These are phyloP conservation scores for Citrus mangshanensis DNA, from an alignment of 345 rosid genomes.

Conservation along the genomic window DNA sequence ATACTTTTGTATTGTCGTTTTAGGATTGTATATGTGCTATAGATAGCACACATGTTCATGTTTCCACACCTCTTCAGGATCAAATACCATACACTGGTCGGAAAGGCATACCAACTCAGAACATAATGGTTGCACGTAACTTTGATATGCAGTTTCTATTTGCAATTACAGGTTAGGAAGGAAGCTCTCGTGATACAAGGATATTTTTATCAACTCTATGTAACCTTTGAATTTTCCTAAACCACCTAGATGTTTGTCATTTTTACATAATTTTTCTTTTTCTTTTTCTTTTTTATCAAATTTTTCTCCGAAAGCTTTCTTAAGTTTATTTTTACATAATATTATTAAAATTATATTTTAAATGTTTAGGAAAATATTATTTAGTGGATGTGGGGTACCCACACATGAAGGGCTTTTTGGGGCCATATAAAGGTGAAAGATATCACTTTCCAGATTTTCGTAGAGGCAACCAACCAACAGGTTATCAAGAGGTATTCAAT, in stretches of 20 bases:
- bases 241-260: too few relatives aligned
- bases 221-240: background rate
- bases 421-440: too few relatives aligned
- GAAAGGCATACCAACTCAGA: background rate
- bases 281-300: too few relatives aligned
- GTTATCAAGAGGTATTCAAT: too few relatives aligned
- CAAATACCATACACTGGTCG: too few relatives aligned
- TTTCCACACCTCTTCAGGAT: background rate
- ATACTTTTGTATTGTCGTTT: background rate
- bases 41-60: background rate
- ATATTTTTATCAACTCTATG: background rate
- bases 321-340: background rate
- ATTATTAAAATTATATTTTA: background rate
- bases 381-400: background rate
- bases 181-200: background rate
- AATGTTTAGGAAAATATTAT: background rate
- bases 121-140: background rate
- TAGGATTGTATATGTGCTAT: background rate
- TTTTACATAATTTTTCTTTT: too few relatives aligned
- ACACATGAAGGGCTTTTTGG: background rate
- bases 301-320: background rate
- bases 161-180: background rate
- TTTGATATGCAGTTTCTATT: background rate
- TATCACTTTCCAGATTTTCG: too few relatives aligned
- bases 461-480: too few relatives aligned